Conservation (phyloP, 225 moss, liverwort and hornwort species). For the Sphagnum contortum region DNA sequence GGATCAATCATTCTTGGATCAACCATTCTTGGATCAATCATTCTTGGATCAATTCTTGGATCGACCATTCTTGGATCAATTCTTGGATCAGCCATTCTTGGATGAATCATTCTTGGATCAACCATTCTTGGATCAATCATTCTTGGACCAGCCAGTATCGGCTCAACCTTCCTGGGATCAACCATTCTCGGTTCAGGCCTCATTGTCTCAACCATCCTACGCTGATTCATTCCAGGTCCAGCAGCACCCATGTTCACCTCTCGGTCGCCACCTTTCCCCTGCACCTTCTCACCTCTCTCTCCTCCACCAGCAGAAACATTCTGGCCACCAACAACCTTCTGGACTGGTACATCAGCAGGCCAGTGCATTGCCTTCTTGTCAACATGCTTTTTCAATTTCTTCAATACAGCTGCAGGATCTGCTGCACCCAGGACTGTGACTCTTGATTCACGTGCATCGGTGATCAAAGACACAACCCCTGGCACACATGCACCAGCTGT, state of each 20-base stretch:
- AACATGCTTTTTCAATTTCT: constrained; percentile 32
- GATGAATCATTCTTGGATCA: too few species aligned
- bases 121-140: too few species aligned
- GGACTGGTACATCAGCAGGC: constrained; percentile 6
- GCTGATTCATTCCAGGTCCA: too few species aligned
- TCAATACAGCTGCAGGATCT: constrained; percentile 7
- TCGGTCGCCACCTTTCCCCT: background rate
- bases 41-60: too few species aligned
- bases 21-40: background rate
- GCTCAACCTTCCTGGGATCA: too few species aligned
- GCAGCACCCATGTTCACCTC: too few species aligned
- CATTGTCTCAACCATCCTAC: too few species aligned
- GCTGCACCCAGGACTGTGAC: constrained; percentile 24
- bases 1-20: background rate
- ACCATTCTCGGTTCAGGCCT: too few species aligned
- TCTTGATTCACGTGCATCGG: constrained; percentile 18
- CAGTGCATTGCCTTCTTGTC: constrained; percentile 26
- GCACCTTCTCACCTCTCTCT: constrained; percentile 15
- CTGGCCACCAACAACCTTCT: constrained; percentile 2
- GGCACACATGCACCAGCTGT: background rate
- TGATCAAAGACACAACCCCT: constrained; percentile 29
- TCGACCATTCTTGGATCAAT: too few species aligned
- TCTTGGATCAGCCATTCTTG: too few species aligned
- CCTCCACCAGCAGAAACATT: constrained; percentile 13
- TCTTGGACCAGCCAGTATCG: too few species aligned